Evolutionary conservation across 768 basidiomycete species (phyloP), one percentile per base, ranked within the genome.

Genomic region (Termitomyces sp.): DNA sequence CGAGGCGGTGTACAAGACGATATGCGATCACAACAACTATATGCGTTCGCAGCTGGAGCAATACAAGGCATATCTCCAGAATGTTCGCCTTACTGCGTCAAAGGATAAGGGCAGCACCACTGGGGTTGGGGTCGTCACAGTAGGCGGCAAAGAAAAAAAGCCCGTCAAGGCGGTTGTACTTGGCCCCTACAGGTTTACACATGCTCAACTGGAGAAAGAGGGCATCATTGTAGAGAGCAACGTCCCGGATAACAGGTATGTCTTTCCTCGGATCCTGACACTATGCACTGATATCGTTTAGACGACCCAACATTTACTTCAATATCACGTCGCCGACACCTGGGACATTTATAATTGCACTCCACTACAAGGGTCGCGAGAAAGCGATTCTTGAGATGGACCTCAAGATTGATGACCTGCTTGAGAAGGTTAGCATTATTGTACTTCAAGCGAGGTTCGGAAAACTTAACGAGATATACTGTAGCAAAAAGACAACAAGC

Each of bases 351-450:
- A 95, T 99, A 71, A 99, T 99, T 63, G 97, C 96, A 4, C 79
- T 99, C 53, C 96, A 98, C 73, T 99, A 98, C 78, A 98, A 97
- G 74, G 97, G 97, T 42, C 85, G 97, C 20, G 97, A 99, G 69
- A 98, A 98, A 77, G 96, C 97, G 18, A 98, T 99, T 65, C 83
- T 98, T 37, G 97, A 99, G 81, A 98, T 98, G 97, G 95, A 97
- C 75, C 83, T 98, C 54, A 98, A 98, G 78, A 97, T 98, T 65
- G 96, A 99, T 72, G 96, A 99, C 74, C 74, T 98, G 62, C 75
- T 98, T 69, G 96, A 98, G 74, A 98, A 98, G 89, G 95, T 94
- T 62, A 30, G 83, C 9, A n/a, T 13, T 43, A 9, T 36, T 34
- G 32, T 27, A 24, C 43, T n/a, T 24, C 16, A 26, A 40, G 26